Percentiles rank a stretch among this genome's conserved stretches.
Conservation (phyloP, 768 basidiomycete genomes). For the Kwoniella newhampshirensis region DNA sequence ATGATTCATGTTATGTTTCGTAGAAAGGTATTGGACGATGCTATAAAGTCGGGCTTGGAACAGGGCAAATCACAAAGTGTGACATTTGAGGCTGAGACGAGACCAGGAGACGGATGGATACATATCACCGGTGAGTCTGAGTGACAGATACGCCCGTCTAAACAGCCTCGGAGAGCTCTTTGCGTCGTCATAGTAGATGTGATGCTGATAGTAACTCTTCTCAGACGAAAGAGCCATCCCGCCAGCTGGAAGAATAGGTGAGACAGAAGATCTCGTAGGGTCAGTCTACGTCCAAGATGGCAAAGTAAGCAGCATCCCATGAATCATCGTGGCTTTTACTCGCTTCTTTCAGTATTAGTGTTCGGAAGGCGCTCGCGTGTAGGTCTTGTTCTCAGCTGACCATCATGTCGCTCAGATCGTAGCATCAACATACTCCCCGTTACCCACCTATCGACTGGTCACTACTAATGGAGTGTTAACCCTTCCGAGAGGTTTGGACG, state of each 20-base stretch:
- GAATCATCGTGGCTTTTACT: neutral
- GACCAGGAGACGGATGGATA: constrained; percentile 51
- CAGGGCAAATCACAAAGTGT: constrained; percentile 30
- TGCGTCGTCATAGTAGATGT: neutral
- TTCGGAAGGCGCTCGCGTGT: no score
- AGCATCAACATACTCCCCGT: constrained; percentile 47
- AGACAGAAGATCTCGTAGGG: constrained; percentile 52
- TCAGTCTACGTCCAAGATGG: constrained; percentile 49
- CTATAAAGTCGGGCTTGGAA: constrained; percentile 36
- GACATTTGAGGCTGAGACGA: constrained; percentile 41
- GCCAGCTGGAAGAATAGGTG: constrained; percentile 50
- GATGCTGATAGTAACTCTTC: neutral
- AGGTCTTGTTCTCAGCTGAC: no score
- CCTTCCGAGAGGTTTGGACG: constrained; percentile 47
- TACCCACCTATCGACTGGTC: constrained; percentile 48
- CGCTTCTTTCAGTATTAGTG: no score
- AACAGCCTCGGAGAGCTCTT: no score
- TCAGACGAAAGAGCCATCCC: constrained; percentile 48
- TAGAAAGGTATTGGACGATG: constrained; percentile 36
- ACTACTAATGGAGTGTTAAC: constrained; percentile 47
- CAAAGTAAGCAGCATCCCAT: constrained; percentile 34
- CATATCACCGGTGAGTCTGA: constrained; percentile 49
- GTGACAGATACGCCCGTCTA: no score
- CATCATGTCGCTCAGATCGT: constrained; percentile 30
- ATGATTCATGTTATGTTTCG: neutral